Evolutionary conservation across 768 basidiomycete species (phyloP), one percentile per base, ranked within the genome.

Genomic region (Cytidiella melzeri): DNA sequence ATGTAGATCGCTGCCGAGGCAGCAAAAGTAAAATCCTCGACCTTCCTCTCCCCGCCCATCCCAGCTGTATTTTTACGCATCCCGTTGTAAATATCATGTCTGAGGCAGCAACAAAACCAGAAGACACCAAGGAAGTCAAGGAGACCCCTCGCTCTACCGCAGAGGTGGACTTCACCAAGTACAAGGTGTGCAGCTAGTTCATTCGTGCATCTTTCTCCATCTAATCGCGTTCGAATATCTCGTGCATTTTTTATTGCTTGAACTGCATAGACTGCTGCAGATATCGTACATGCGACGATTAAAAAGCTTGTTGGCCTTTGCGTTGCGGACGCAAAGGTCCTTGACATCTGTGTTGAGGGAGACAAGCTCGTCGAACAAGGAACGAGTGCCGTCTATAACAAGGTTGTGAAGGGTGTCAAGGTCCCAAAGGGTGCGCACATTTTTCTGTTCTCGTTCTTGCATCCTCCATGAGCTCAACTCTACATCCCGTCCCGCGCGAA

Each of bases 331-430:
- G 87, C 89, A 58, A 91, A 88, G 69, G 67, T 88, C 56, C 74
- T 94, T 69, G 92, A 96, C 71, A 79, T 98, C 45, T 96, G 92
- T 65, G 67, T 85, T 46, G 87, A 92, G 71, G 95, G 93, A 52
- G 95, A 98, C 77, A 90, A 85, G 69, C 80, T 94, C 66, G 73
- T 98, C 67, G 90, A 93, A 68, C 78, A 87, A 54, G 89, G 84
- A 60, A 87, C 89, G 23, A 80, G 77, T 43, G 80, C 75, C 25
- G 86, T 96, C 43, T 96, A 89, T 75, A 96, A 90, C 77, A 96
- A 95, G 69, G 52, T 77, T 47, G 79, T 89, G 58, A 94, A 94
- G 69, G 90, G 90, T 59, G 84, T 83, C 60, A 92, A 91, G 73
- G 78, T 92, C 49, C 63, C 69, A 68, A 96, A 95, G 72, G 94